A percentile compares a stretch with the other conserved stretches of the same genome.
phyloP scores from a whole-genome alignment of 2,329 filamentous ascomycete genomes.

The Curvularia lunata region DNA sequence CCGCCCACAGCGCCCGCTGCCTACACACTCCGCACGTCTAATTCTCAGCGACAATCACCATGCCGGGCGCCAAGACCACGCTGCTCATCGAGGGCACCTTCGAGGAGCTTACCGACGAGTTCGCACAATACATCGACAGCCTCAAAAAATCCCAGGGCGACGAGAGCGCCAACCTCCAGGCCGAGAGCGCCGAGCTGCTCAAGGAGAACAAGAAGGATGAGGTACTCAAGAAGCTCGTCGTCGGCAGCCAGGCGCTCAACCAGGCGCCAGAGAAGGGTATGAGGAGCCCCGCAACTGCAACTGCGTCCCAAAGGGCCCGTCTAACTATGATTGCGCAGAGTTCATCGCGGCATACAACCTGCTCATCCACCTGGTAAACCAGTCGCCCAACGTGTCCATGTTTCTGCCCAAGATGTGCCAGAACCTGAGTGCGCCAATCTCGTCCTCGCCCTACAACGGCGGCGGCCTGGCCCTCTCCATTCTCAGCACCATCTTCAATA shows the following conservation, averaged over 20 bases:
- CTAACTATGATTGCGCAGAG: slow-evolving; percentile 61
- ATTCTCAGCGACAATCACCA: slow-evolving; percentile 45
- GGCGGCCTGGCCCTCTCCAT: slow-evolving; percentile 85
- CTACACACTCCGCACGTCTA: slow-evolving; percentile 32
- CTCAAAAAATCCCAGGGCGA: slow-evolving; percentile 69
- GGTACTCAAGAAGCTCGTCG: slow-evolving; percentile 86
- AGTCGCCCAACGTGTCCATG: slow-evolving; percentile 82
- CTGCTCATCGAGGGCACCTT: slow-evolving; percentile 88
- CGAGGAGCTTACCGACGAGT: slow-evolving; percentile 89
- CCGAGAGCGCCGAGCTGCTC: slow-evolving; percentile 74
- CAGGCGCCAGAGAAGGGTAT: slow-evolving; percentile 84
- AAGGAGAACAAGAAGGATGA: slow-evolving; percentile 76
- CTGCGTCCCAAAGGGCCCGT: slow-evolving; percentile 14
- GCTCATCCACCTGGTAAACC: slow-evolving; percentile 88
- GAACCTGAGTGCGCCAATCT: slow-evolving; percentile 83
- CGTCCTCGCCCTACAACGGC: slow-evolving; percentile 84
- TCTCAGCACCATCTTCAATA: slow-evolving; percentile 96
- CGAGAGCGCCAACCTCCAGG: slow-evolving; percentile 59
- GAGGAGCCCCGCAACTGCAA: slow-evolving; percentile 6
- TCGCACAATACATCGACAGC: slow-evolving; percentile 90
- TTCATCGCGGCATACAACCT: slow-evolving; percentile 97
- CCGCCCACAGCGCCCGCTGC: slow-evolving; percentile 23
- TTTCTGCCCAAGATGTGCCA: slow-evolving; percentile 87
- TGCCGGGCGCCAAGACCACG: slow-evolving; percentile 67
- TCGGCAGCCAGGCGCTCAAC: slow-evolving; percentile 78